Percentiles rank a stretch among this genome's conserved stretches.
Evolutionary conservation across 2,329 filamentous ascomycete genomes (phyloP).

Genomic region (Alternaria consortialis): DNA sequence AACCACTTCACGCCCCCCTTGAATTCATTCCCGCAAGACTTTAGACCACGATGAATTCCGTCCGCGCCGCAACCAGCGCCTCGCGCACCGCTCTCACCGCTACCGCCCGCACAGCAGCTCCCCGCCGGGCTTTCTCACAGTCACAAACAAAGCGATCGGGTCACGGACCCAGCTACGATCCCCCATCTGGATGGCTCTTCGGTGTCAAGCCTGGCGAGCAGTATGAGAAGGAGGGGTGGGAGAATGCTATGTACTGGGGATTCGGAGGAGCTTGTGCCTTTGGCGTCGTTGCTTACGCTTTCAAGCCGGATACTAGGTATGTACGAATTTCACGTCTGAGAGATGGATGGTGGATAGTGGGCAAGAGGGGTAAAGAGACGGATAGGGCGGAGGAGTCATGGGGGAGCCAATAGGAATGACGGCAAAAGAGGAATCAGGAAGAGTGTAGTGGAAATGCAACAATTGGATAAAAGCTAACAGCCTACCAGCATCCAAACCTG

Average conservation of each 20-base stretch:
- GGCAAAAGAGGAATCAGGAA: background rate
- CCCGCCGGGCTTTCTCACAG: constrained; percentile 37
- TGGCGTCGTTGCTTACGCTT: constrained; percentile 83
- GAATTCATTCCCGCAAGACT: background rate
- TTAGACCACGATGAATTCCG: constrained; percentile 35
- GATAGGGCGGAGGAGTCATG: background rate
- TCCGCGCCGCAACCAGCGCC: constrained; percentile 36
- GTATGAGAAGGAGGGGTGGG: constrained; percentile 96
- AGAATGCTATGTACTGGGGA: constrained; percentile 83
- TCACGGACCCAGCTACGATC: constrained; percentile 84
- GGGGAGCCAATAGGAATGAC: background rate
- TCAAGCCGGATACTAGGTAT: constrained; percentile 98
- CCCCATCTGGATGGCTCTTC: constrained; percentile 90
- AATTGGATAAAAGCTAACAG: constrained; percentile 25
- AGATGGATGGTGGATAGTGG: background rate
- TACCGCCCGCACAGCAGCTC: constrained; percentile 15
- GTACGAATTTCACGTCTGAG: constrained; percentile 55
- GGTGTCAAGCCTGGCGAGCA: constrained; percentile 95
- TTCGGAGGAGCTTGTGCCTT: constrained; percentile 81
- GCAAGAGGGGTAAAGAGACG: background rate
- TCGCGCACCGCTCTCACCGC: constrained; percentile 32
- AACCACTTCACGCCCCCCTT: constrained; percentile 1
- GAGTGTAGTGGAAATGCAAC: background rate
- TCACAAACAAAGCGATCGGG: constrained; percentile 27
- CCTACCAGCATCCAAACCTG: constrained; percentile 91